Evolutionary conservation across 495 filamentous ascomycete species (phyloP).

Genomic region (Aspergillus cristatus): DNA sequence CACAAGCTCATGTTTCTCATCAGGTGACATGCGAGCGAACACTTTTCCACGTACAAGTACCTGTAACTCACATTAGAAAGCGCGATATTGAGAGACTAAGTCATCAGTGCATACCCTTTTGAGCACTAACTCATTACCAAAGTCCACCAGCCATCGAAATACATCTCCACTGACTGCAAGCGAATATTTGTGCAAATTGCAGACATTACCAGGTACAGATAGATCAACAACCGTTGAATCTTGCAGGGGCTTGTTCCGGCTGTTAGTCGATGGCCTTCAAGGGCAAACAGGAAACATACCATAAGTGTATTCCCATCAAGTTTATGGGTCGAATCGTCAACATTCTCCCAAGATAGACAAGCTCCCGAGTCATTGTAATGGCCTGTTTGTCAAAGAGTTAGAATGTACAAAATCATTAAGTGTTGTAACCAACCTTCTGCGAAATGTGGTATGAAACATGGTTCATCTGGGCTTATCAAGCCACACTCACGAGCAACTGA

Average conservation of each 20-base stretch:
- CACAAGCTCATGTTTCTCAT: conserved; percentile 97
- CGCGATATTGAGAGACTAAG: not conserved
- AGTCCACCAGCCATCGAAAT: conserved; percentile 94
- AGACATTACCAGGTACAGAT: conserved; percentile 75
- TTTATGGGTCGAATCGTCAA: conserved; percentile 67
- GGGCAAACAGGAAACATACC: no score
- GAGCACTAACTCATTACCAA: conserved; percentile 65
- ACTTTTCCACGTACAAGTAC: conserved; percentile 90
- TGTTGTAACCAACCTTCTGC: conserved; percentile 46
- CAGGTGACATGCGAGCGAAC: conserved; percentile 97
- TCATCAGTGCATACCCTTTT: conserved; percentile 44
- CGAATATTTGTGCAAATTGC: conserved; percentile 71
- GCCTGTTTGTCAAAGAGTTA: conserved; percentile 26
- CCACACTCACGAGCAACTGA: conserved; percentile 92
- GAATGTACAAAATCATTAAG: not conserved
- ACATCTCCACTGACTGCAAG: conserved; percentile 87
- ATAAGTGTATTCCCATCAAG: conserved; percentile 71
- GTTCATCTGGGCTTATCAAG: conserved; percentile 67
- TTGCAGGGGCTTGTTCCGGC: conserved; percentile 36
- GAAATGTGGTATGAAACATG: conserved; percentile 90
- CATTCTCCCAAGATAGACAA: conserved; percentile 78
- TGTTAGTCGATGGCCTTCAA: no score
- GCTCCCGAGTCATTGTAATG: conserved; percentile 58
- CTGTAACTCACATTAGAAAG: conserved; percentile 22
- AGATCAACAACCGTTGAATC: conserved; percentile 60